Base-by-base conservation (phyloP, 495 filamentous ascomycete genomes). In the Evernia prunastri region DNA sequence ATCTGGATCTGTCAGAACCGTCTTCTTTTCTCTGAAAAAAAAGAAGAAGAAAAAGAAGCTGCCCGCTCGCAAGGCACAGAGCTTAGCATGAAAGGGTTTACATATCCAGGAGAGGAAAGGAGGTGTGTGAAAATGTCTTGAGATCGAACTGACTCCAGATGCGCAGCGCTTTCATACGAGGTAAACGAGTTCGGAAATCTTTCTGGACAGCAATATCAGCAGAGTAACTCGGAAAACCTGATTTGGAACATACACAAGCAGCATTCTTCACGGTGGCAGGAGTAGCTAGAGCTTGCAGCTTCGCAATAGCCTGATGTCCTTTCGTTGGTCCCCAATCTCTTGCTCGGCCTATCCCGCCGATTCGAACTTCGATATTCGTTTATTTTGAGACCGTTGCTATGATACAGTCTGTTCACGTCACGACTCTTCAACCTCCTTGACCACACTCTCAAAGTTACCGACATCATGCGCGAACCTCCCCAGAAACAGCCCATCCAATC, bases 401-500 rank as follows among this genome's bases (percentile, higher is more conserved):
- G 29, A 29, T 35, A 5, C 0, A 1, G 13, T 54, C 20, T 33
- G 1, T 33, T 17, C 51, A 20, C 4, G 3, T 54, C 29, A 63
- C 35, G 42, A 59, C 42, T 77, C 77, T 61, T 77, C 82, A 63
- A 95, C 84, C 71, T 95, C 90, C 23, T 76, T 65, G 29, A 92
- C 83, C 23, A 91, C 87, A 72, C 80, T 80, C 61, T 79, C 78
- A 61, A 93, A 84, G 43, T 84, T 83, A 31, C 81, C 79, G 20
- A 86, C 77, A 65, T 92, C 85, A 74, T 95, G 90, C 59, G 84
- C 90, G 72, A 95, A 93, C 45, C 90, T 70, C 1, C 90, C 90
- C 57, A 95, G 71, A 68, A 95, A 95, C 75, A 93, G 80, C 12
- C 90, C 90, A 74, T 95, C 90, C 39, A 92, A 84, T 8, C 82